Conservation (phyloP, 2,329 filamentous ascomycete species). For the Hypoxylon sp. region DNA sequence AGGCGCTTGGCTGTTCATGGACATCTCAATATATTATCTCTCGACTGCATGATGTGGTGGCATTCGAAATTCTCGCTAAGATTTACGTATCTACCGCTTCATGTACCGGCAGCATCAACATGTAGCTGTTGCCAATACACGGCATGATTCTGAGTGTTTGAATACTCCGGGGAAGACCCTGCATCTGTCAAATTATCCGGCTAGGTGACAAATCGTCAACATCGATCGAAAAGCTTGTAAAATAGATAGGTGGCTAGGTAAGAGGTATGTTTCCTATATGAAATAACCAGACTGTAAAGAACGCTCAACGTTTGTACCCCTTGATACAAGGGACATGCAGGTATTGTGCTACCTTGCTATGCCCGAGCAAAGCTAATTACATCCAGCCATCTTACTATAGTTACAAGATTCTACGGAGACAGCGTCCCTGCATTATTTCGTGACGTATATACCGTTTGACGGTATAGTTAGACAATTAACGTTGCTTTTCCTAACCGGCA, state of each 20-base stretch:
- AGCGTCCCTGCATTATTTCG: neutral
- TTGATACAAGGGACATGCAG: conserved; percentile 8
- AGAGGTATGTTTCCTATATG: neutral
- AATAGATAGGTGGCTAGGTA: neutral
- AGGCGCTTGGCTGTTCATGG: conserved; percentile 5
- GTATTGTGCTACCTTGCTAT: neutral
- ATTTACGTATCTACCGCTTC: conserved; percentile 24
- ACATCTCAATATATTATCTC: conserved; percentile 25
- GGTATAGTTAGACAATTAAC: neutral
- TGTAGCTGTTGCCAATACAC: conserved; percentile 17
- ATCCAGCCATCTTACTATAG: neutral
- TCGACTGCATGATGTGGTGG: conserved; percentile 28
- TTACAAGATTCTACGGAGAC: neutral
- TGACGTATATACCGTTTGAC: neutral
- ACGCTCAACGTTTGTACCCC: conserved; percentile 2
- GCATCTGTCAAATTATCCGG: conserved; percentile 25
- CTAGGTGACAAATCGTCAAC: conserved; percentile 7
- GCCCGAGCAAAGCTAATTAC: neutral
- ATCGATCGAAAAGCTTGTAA: conserved; percentile 8
- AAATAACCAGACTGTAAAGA: neutral
- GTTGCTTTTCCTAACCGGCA: neutral
- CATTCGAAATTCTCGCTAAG: conserved; percentile 30
- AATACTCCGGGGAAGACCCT: conserved; percentile 9
- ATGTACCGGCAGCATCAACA: conserved; percentile 22
- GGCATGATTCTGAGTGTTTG: neutral